Percentiles rank a stretch among this genome's conserved stretches.
These are phyloP conservation scores for Termitomyces sp. DNA, from an alignment of 768 basidiomycete species.

Conservation along the genomic window DNA sequence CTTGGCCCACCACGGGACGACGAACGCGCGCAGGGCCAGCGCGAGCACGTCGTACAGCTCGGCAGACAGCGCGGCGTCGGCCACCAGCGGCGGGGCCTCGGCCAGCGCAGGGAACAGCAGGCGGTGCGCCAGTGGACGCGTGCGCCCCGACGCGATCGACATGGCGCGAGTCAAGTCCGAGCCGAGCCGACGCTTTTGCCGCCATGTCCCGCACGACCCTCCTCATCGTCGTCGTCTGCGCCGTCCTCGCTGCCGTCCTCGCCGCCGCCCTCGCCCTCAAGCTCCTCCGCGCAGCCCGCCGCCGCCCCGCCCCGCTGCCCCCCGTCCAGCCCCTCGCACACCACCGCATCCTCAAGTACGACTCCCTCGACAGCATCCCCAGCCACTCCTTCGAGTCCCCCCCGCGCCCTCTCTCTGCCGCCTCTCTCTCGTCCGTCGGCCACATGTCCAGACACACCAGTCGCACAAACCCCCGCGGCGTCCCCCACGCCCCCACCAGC, in stretches of 20 bases:
- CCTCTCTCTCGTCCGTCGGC: slow-evolving; percentile 20
- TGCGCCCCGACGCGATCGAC: slow-evolving; percentile 28
- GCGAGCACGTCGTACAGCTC: slow-evolving; percentile 81
- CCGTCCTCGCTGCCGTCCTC: slow-evolving; percentile 37
- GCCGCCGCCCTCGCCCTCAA: slow-evolving; percentile 35
- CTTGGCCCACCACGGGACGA: slow-evolving; percentile 85
- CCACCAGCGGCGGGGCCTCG: slow-evolving; percentile 37
- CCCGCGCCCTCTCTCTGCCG: slow-evolving; percentile 26
- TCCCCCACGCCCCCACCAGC: slow-evolving; percentile 60
- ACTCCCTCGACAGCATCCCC: slow-evolving; percentile 6
- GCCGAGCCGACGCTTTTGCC: background rate
- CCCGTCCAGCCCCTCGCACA: slow-evolving; percentile 66
- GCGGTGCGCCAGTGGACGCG: slow-evolving; percentile 42
- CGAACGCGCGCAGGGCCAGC: slow-evolving; percentile 72
- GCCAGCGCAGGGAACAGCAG: slow-evolving; percentile 61
- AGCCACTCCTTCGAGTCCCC: background rate
- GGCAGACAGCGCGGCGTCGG: slow-evolving; percentile 54
- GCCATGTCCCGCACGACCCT: slow-evolving; percentile 35
- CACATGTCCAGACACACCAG: slow-evolving; percentile 21
- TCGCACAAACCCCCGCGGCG: slow-evolving; percentile 45
- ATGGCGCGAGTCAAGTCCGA: slow-evolving; percentile 7
- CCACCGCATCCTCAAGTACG: slow-evolving; percentile 45
- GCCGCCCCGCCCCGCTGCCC: slow-evolving; percentile 46
- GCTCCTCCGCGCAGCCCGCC: slow-evolving; percentile 31
- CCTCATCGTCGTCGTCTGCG: slow-evolving; percentile 48